These are phyloP conservation scores for Akanthomyces dipterigenus DNA, from an alignment of 2,329 filamentous ascomycete genomes.

Conservation along the genomic window DNA sequence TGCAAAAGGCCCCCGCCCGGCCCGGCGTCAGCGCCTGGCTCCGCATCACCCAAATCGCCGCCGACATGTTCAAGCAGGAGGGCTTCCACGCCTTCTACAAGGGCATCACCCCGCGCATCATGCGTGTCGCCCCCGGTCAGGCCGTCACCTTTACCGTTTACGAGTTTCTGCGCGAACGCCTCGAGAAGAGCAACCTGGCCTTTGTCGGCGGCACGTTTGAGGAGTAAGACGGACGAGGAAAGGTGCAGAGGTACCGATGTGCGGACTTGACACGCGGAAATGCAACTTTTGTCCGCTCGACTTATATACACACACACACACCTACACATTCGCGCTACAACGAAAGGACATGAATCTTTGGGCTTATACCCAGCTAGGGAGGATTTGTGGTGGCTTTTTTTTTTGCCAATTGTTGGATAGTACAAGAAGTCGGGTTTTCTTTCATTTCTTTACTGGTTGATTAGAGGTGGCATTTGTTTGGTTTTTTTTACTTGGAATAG, in stretches of 20 bases:
- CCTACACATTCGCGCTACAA: background rate
- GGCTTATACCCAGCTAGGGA: slow-evolving; percentile 8
- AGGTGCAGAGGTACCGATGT: background rate
- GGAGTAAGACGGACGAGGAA: slow-evolving; percentile 39
- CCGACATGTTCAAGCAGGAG: slow-evolving; percentile 89
- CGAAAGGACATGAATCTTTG: slow-evolving; percentile 1
- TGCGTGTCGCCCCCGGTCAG: slow-evolving; percentile 95
- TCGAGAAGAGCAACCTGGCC: slow-evolving; percentile 59
- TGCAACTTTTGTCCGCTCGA: background rate
- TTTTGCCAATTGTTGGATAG: background rate
- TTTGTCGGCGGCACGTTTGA: slow-evolving; percentile 59
- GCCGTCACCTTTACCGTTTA: slow-evolving; percentile 73
- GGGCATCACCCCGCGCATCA: slow-evolving; percentile 94
- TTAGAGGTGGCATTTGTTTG: background rate
- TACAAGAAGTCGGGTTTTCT: background rate
- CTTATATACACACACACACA: background rate
- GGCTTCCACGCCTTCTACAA: slow-evolving; percentile 96
- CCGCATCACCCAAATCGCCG: slow-evolving; percentile 71
- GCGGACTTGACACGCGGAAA: background rate
- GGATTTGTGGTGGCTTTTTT: background rate
- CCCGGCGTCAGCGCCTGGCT: slow-evolving; percentile 73
- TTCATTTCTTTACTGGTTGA: background rate
- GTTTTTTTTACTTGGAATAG: background rate
- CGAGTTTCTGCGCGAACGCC: slow-evolving; percentile 65
- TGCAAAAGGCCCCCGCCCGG: slow-evolving; percentile 83